Conservation (phyloP, 2,329 filamentous ascomycete genomes). For the Xylariaceae sp. region DNA sequence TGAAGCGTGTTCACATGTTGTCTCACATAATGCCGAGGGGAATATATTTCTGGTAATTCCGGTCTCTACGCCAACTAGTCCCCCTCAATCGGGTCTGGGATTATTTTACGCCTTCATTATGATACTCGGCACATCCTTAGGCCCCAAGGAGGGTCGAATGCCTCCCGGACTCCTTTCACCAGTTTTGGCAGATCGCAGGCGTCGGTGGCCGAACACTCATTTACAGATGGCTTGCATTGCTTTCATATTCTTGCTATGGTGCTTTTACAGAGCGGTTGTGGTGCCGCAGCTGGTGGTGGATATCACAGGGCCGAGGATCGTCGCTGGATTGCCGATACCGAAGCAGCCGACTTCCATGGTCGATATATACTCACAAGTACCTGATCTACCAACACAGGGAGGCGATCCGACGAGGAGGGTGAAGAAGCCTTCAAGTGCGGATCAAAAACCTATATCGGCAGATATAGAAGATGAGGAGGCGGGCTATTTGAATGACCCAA, state of each 20-base stretch:
- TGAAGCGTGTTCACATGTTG: too few species aligned
- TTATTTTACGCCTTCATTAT: neutral
- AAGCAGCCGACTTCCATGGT: neutral
- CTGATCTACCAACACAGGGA: neutral
- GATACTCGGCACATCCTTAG: conserved; percentile 6
- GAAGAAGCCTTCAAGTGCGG: neutral
- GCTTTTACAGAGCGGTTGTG: conserved; percentile 6
- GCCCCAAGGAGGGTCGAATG: conserved; percentile 20
- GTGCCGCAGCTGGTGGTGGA: neutral
- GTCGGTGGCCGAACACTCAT: conserved; percentile 3
- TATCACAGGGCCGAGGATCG: neutral
- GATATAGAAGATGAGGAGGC: neutral
- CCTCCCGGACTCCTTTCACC: conserved; percentile 14
- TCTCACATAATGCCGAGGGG: neutral
- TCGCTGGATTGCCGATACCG: neutral
- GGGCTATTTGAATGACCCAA: neutral
- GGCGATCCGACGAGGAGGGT: neutral
- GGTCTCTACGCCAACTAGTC: neutral
- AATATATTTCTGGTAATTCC: neutral
- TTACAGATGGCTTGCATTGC: conserved; percentile 4
- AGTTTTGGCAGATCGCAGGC: conserved; percentile 4
- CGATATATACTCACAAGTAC: neutral
- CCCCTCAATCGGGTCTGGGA: too few species aligned
- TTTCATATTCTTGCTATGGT: conserved; percentile 2
- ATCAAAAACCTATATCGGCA: neutral